Evolutionary conservation across 164 flowering plant species (phyloP).

Genomic region (grape (Vitis vinifera)): DNA sequence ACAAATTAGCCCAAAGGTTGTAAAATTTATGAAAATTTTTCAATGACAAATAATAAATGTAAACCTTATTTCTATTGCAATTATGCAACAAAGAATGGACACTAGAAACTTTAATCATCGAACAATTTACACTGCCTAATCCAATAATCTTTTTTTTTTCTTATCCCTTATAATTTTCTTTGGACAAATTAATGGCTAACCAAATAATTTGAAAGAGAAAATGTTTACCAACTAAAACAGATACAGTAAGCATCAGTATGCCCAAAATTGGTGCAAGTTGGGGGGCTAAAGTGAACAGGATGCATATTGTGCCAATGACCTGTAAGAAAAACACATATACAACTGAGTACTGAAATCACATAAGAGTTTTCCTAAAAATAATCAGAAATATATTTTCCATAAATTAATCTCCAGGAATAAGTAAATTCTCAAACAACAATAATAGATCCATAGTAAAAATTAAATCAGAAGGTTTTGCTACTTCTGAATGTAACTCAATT

Average conservation of each 20-base stretch:
- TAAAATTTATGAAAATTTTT: neutral
- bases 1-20: neutral
- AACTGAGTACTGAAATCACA: neutral
- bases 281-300: constrained; percentile 73
- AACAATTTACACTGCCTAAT: too few relatives aligned
- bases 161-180: too few relatives aligned
- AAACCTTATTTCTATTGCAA: neutral
- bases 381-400: too few relatives aligned
- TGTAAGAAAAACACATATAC: constrained; percentile 30
- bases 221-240: constrained; percentile 65
- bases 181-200: neutral
- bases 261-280: constrained; percentile 90
- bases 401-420: neutral
- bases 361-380: neutral
- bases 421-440: neutral
- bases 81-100: neutral
- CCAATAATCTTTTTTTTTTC: too few relatives aligned
- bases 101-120: neutral
- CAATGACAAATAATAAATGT: neutral
- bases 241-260: constrained; percentile 62
- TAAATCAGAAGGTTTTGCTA: neutral
- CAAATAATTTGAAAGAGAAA: neutral
- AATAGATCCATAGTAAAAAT: neutral
- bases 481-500: neutral
- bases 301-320: constrained; percentile 83